A percentile compares a stretch with the other conserved stretches of the same genome.
phyloP scores from a whole-genome alignment of 805 yeast species.

The Kodamaea sagamina region DNA sequence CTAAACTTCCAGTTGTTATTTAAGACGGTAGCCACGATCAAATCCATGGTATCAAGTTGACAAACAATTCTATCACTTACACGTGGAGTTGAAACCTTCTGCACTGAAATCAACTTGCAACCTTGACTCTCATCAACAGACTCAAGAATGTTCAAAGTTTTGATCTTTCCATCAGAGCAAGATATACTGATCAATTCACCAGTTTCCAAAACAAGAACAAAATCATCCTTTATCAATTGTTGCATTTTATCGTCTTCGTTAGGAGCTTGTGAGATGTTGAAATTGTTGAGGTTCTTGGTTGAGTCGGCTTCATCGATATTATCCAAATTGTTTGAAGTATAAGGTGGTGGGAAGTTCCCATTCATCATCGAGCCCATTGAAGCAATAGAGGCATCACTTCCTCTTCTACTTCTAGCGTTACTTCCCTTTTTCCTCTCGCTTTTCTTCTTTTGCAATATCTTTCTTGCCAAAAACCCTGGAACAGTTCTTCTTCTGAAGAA shows the following conservation, averaged over 20 bases:
- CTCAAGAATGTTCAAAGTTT: slow-evolving; percentile 27
- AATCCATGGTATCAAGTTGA: slow-evolving; percentile 47
- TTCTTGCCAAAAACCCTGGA: slow-evolving; percentile 45
- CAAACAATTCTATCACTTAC: slow-evolving; percentile 72
- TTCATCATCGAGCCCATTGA: slow-evolving; percentile 27
- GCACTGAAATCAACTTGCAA: slow-evolving; percentile 47
- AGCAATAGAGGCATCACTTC: slow-evolving; percentile 29
- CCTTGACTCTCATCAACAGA: slow-evolving; percentile 19
- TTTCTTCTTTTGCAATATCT: slow-evolving; percentile 27
- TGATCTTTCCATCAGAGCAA: slow-evolving; percentile 49
- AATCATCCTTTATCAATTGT: slow-evolving; percentile 43
- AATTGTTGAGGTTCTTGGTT: background rate
- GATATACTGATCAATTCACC: slow-evolving; percentile 54
- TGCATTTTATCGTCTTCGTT: slow-evolving; percentile 13
- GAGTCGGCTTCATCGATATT: background rate
- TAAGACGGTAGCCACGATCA: slow-evolving; percentile 63
- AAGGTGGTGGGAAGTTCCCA: slow-evolving; percentile 39
- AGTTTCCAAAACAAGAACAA: slow-evolving; percentile 51
- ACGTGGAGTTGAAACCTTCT: slow-evolving; percentile 65
- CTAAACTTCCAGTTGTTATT: slow-evolving; percentile 67
- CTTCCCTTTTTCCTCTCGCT: slow-evolving; percentile 13
- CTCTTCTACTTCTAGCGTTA: slow-evolving; percentile 28
- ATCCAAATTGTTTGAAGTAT: slow-evolving; percentile 4
- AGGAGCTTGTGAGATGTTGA: slow-evolving; percentile 1
- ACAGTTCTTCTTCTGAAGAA: slow-evolving; percentile 61